Evolutionary conservation across 2,329 filamentous ascomycete species (phyloP), one percentile per base, ranked within the genome.

Genomic region (Neopestalotiopsis clavispora): DNA sequence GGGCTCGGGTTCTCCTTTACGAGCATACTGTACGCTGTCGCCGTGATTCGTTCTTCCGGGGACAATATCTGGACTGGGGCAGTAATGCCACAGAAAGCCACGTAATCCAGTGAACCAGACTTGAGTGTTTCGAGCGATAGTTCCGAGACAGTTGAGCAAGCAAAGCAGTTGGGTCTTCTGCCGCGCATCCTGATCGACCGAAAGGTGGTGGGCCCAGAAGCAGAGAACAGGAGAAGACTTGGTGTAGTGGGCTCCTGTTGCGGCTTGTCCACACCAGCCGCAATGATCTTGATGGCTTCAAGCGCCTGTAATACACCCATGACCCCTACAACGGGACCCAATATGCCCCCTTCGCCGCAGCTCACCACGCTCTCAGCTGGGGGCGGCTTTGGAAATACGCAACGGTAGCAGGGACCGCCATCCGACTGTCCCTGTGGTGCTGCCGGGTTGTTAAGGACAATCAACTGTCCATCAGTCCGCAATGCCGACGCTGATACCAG

Each of bases 281-380:
- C 86, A 17, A 98, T 85, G n/a, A 98, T 80, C 78, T 97, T 96
- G 75, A 98, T 90, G 0, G 94, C 90, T 81, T 98, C 94, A 1
- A 97, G 84, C 0, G 96, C 95, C 82, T 98, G 96, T 68, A 98
- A 82, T 0, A 97, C 91, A 7, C 96, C 96, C 94, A 99, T 98
- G 0, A 90, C 87, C 0, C 96, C 96, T 0, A 99, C 96, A 0
- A 98, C 94, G 0, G 96, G 95, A 0, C 96, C 96, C 1, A 99
- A 76, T 9, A 99, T 94, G 0, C 96, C 96, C 10, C 95, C 95
- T 78, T 99, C 96, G 56, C 95, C 94, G 76, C 96, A 99, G 69
- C 91, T 94, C 1, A 94, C 86, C 0, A 98, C 91, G 68, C 89
- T 94, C 57, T 93, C 92, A 0, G 93, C 89, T 0, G 95, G 94